Percentiles rank a stretch among this genome's conserved stretches.
Conservation (phyloP, 108 stramenopile genomes). For the Epipyxis sp. region DNA sequence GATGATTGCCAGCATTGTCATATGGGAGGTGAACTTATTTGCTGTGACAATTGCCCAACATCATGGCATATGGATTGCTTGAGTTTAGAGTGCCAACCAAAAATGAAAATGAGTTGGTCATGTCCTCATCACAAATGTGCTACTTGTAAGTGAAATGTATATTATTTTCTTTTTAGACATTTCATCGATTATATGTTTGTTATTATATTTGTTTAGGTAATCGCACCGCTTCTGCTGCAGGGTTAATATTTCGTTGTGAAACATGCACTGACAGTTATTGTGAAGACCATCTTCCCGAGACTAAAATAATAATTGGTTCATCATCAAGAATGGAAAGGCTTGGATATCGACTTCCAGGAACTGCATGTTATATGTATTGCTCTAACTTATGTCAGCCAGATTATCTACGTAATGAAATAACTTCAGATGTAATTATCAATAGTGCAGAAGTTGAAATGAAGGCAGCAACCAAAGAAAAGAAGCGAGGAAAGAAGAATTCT, state of each 20-base stretch:
- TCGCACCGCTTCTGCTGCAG: slow-evolving; percentile 5
- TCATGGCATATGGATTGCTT: slow-evolving; percentile 24
- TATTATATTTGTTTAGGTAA: too few relatives aligned
- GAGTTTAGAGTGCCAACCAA: slow-evolving; percentile 22
- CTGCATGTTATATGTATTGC: slow-evolving; percentile 23
- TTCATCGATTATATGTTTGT: too few relatives aligned
- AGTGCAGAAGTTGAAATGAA: background rate
- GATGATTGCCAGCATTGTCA: slow-evolving; percentile 66
- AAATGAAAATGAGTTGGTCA: background rate
- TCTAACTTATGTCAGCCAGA: background rate
- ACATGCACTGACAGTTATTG: background rate
- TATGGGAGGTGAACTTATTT: slow-evolving; percentile 68
- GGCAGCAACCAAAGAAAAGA: background rate
- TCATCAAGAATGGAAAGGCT: background rate
- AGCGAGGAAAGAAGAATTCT: too few relatives aligned
- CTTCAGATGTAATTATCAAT: background rate
- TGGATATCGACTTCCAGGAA: background rate
- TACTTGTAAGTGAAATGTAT: slow-evolving; percentile 20
- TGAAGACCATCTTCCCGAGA: slow-evolving; percentile 20
- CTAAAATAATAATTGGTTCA: background rate
- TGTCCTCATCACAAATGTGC: slow-evolving; percentile 34
- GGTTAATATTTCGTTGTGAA: slow-evolving; percentile 21
- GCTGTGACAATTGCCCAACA: slow-evolving; percentile 54
- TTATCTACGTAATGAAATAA: background rate
- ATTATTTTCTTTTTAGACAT: too few relatives aligned